These are phyloP conservation scores for Lachancea sp. DNA, from an alignment of 805 yeast species.

Conservation along the genomic window DNA sequence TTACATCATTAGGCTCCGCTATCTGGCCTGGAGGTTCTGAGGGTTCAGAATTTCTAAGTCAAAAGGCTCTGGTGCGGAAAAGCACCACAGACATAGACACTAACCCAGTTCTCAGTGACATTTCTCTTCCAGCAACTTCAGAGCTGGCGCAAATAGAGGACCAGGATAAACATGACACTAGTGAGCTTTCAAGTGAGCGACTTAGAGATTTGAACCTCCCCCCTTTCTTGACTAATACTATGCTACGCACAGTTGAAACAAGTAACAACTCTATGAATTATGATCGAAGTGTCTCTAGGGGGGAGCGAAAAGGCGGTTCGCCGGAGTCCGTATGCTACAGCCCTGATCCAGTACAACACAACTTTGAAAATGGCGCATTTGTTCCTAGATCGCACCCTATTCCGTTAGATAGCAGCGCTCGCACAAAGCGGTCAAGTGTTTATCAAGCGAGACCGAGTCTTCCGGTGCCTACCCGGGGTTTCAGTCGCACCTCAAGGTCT, in stretches of 20 bases:
- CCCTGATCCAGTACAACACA: background rate
- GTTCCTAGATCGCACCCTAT: constrained; percentile 16
- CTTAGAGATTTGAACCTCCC: background rate
- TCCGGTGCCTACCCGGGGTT: constrained; percentile 30
- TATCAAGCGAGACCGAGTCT: constrained; percentile 31
- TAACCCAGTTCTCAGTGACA: constrained; percentile 28
- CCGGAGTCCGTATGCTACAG: background rate
- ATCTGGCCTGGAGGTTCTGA: constrained; percentile 2
- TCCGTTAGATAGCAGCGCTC: constrained; percentile 23
- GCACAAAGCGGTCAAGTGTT: constrained; percentile 29
- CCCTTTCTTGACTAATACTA: background rate
- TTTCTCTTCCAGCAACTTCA: constrained; percentile 18
- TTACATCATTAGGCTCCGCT: background rate
- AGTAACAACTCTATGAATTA: background rate
- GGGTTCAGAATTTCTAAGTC: constrained; percentile 21
- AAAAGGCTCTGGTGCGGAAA: constrained; percentile 21
- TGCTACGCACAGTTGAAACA: background rate
- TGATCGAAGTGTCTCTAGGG: background rate
- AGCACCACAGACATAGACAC: constrained; percentile 30
- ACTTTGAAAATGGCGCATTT: background rate
- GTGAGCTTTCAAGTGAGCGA: background rate
- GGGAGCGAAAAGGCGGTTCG: background rate
- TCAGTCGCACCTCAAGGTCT: constrained; percentile 13
- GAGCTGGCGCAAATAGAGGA: background rate
- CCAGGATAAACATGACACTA: background rate